A percentile compares a stretch with the other conserved stretches of the same genome.
phyloP scores from a whole-genome alignment of 257 asterid genomes.

The Echium plantagineum region DNA sequence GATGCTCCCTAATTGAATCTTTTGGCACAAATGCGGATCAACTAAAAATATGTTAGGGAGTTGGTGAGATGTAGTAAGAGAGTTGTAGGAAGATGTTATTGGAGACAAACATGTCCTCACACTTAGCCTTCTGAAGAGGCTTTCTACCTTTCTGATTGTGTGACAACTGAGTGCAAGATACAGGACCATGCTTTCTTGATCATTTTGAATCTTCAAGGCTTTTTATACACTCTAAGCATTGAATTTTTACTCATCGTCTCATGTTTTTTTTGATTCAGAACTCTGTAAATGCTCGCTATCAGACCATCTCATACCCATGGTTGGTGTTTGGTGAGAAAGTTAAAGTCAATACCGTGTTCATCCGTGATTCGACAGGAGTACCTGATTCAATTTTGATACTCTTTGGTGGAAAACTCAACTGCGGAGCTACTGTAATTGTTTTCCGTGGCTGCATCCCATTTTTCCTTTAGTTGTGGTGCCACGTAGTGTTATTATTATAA shows the following conservation, averaged over 20 bases:
- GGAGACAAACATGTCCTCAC: not conserved
- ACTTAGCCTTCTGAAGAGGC: not conserved
- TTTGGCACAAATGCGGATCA: not conserved
- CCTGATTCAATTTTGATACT: constrained; percentile 94
- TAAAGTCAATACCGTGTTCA: constrained; percentile 85
- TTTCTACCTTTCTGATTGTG: not conserved
- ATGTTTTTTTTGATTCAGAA: constrained; percentile 44
- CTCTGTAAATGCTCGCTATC: constrained; percentile 96
- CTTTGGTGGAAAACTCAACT: constrained; percentile 68
- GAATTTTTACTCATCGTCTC: not conserved
- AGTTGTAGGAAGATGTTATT: not conserved
- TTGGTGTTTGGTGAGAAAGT: constrained; percentile 95
- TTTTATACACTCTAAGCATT: not conserved
- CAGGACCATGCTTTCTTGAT: not conserved
- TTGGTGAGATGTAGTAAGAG: not conserved
- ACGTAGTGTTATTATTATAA: not conserved
- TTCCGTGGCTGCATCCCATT: not conserved
- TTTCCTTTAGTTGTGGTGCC: not conserved
- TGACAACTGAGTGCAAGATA: not conserved
- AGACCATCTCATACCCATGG: constrained; percentile 91
- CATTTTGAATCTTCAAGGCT: constrained; percentile 1
- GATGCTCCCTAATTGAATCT: not conserved
- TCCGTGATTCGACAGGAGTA: constrained; percentile 97
- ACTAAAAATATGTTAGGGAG: not conserved
- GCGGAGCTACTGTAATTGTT: constrained; percentile 54